Evolutionary conservation across 192 early-diverging fungal genomes (phyloP).

Genomic region (Coemansia sp.): DNA sequence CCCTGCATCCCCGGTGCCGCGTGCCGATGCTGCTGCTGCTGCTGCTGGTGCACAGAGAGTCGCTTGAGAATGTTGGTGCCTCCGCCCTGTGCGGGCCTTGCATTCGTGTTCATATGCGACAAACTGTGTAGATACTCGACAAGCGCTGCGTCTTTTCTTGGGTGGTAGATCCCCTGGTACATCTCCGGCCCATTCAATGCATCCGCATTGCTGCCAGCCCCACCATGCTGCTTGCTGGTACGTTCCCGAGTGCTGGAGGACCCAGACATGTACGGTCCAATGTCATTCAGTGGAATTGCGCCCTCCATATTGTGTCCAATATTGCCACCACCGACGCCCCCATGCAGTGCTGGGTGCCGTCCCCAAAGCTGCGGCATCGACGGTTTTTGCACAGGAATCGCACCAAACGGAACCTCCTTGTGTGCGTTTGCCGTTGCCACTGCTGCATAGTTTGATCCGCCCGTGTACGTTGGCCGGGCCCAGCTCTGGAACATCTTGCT

Average conservation of each 20-base stretch:
- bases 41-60: conserved; percentile 31
- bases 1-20: background rate
- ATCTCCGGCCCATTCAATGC: conserved; percentile 33
- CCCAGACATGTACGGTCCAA: conserved; percentile 16
- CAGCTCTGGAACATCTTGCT: conserved; percentile 6
- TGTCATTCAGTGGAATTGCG: conserved; percentile 39
- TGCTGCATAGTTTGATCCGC: conserved; percentile 16
- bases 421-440: conserved; percentile 12
- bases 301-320: conserved; percentile 31
- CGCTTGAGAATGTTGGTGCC: conserved; percentile 29
- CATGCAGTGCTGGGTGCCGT: conserved; percentile 10
- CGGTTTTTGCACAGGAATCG: conserved; percentile 34
- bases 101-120: conserved; percentile 19
- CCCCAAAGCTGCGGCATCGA: conserved; percentile 4
- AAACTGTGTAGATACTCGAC: conserved; percentile 37
- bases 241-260: conserved; percentile 6
- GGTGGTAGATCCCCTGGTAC: conserved; percentile 44
- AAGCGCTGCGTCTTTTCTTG: conserved; percentile 28
- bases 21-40: conserved; percentile 9
- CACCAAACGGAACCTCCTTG: conserved; percentile 54
- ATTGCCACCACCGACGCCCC: background rate
- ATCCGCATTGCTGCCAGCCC: conserved; percentile 3
- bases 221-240: background rate
- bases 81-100: conserved; percentile 4
- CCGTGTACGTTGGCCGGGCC: background rate